Conservation (phyloP, 2,329 filamentous ascomycete genomes). For the Colletotrichum musae region DNA sequence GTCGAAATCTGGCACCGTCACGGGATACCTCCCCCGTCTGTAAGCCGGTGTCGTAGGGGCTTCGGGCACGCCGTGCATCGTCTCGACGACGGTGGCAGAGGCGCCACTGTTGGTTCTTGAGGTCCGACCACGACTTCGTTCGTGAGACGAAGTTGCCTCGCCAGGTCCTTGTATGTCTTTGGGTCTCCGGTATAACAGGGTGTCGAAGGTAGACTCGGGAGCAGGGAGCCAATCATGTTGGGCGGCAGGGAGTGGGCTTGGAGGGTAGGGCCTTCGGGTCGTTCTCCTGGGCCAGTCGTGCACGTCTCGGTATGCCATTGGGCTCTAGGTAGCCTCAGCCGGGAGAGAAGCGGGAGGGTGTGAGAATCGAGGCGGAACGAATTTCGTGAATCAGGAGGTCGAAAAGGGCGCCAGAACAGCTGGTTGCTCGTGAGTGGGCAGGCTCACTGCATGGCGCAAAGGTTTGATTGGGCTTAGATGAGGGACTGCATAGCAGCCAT, state of each 20-base stretch:
- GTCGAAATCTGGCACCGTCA: slow-evolving; percentile 15
- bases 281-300: slow-evolving; percentile 41
- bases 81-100: slow-evolving; percentile 33
- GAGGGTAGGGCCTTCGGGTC: slow-evolving; percentile 34
- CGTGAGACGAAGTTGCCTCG: slow-evolving; percentile 48
- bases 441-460: slow-evolving; percentile 34
- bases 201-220: slow-evolving; percentile 48
- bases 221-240: slow-evolving; percentile 50
- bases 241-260: slow-evolving; percentile 45
- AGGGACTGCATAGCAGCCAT: slow-evolving; percentile 37
- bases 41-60: slow-evolving; percentile 26
- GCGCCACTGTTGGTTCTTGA: slow-evolving; percentile 32
- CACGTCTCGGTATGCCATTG: slow-evolving; percentile 43
- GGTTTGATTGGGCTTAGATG: slow-evolving; percentile 41
- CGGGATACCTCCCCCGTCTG: slow-evolving; percentile 35
- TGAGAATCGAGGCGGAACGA: slow-evolving; percentile 16
- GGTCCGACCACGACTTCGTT: slow-evolving; percentile 43
- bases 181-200: slow-evolving; percentile 52
- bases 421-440: slow-evolving; percentile 40
- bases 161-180: slow-evolving; percentile 50
- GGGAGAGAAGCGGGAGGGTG: slow-evolving; percentile 13
- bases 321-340: slow-evolving; percentile 39
- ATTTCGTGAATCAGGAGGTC: slow-evolving; percentile 20
- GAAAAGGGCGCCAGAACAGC: slow-evolving; percentile 37
- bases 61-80: slow-evolving; percentile 38